Evolutionary conservation across 495 filamentous ascomycete species (phyloP).

Genomic region (Schizothecium vesticola): DNA sequence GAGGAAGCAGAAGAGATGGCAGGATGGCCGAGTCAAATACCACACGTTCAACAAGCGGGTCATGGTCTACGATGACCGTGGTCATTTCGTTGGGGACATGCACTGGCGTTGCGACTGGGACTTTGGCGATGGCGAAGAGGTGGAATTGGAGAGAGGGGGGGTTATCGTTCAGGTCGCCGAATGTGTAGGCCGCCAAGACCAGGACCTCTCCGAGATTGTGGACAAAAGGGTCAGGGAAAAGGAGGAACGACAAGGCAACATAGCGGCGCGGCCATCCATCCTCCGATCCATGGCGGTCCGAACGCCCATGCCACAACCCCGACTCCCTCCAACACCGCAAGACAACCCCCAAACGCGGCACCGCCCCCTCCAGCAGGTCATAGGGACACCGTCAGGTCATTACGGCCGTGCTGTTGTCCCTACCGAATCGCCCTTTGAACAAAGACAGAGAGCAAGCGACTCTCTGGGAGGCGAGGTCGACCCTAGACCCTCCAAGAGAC

Average conservation of each 20-base stretch:
- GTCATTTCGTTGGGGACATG: slow-evolving; percentile 77
- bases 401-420: slow-evolving; percentile 46
- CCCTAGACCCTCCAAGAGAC: slow-evolving; percentile 32
- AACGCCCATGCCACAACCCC: slow-evolving; percentile 4
- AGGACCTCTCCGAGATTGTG: slow-evolving; percentile 68
- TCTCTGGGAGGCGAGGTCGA: slow-evolving; percentile 11
- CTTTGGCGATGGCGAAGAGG: slow-evolving; percentile 70
- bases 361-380: slow-evolving; percentile 40
- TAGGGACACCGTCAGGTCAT: slow-evolving; percentile 45
- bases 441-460: slow-evolving; percentile 29
- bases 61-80: slow-evolving; percentile 81
- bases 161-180: slow-evolving; percentile 76
- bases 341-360: slow-evolving; percentile 35
- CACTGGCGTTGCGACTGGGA: slow-evolving; percentile 67
- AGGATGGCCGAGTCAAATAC: slow-evolving; percentile 80
- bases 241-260: slow-evolving; percentile 37
- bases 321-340: not conserved
- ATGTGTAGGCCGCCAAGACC: slow-evolving; percentile 61
- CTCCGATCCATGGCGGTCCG: slow-evolving; percentile 8
- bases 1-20: slow-evolving; percentile 86
- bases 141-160: slow-evolving; percentile 68
- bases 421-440: slow-evolving; percentile 47
- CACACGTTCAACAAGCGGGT: slow-evolving; percentile 88
- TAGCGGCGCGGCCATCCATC: slow-evolving; percentile 24
- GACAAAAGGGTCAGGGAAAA: slow-evolving; percentile 56